Base-by-base conservation (phyloP, 352 stramenopile species). In the Globisporangium iwayamae region DNA sequence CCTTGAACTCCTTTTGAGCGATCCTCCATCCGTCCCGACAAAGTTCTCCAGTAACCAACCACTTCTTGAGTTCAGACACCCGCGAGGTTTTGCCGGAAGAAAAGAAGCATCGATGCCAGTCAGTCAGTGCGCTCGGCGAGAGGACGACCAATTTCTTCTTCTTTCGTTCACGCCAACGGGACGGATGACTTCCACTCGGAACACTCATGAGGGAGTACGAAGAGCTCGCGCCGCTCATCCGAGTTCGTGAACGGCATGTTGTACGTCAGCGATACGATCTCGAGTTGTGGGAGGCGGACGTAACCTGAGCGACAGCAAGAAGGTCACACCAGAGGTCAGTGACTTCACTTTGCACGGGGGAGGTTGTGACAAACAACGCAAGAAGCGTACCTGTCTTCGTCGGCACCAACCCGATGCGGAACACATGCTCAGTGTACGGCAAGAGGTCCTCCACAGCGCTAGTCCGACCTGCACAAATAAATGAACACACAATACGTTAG, bases 181-280 rank as follows among this genome's bases (percentile, higher is more conserved):
- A 38, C 45, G 28, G 32, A 22, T 55, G 32, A 22, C 56, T 79
- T 74, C 80, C 78, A 91, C 25, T 85, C 70, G 16, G 82, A 63
- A 38, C 72, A 84, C 41, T 90, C 76, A 22, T 75, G 71, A 3
- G 84, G 84, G 30, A 93, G 70, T 22, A 93, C 82, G 68, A 91
- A 93, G 18, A 93, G 56, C 63, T 93, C 82, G 28, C 78, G 81
- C 18, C 81, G 79, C 63, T 91, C 84, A 51, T 90, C 83, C 38
- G 79, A 76, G 60, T 81, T 87, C 14, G 74, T 82, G 60, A 89
- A 82, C 46, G 84, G 74, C 50, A 78, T 63, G 66, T 79, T 90
- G 72, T 87, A 78, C 50, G 81, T 91, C 55, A 87, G 65, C 50
- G 83, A 91, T 53, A 79, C 76, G 65, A 94, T 90, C 76, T 94